A percentile compares a stretch with the other conserved stretches of the same genome.
phyloP scores from a whole-genome alignment of 495 filamentous ascomycete genomes.

The Melanomma pulvis-pyrius region DNA sequence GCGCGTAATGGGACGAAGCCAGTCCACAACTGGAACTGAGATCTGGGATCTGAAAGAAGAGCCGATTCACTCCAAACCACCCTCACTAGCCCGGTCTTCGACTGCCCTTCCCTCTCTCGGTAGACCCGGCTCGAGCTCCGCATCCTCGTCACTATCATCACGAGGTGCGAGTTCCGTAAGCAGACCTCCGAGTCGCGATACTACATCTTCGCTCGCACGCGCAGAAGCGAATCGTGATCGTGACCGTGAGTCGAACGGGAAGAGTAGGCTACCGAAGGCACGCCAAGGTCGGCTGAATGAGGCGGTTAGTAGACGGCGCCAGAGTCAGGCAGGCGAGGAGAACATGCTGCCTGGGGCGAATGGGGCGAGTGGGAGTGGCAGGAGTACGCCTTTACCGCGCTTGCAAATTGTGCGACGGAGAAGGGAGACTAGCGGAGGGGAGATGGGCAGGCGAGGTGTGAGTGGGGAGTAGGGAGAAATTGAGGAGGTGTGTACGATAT shows the following conservation, averaged over 20 bases:
- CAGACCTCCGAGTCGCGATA: constrained; percentile 22
- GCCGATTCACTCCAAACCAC: neutral
- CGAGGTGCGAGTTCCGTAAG: neutral
- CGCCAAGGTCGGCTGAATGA: constrained; percentile 14
- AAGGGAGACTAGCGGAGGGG: constrained; percentile 30
- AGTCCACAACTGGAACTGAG: neutral
- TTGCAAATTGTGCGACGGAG: constrained; percentile 23
- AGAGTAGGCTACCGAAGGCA: constrained; percentile 23
- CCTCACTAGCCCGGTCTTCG: neutral
- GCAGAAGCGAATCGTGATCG: neutral
- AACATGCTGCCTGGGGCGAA: neutral
- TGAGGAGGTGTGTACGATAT: neutral
- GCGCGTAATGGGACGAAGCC: constrained; percentile 1
- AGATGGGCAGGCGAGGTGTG: constrained; percentile 1
- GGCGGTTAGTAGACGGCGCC: neutral
- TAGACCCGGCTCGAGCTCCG: neutral
- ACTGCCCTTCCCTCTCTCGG: neutral
- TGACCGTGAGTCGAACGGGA: neutral
- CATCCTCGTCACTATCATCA: neutral
- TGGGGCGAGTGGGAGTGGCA: neutral
- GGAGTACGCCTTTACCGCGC: constrained; percentile 19
- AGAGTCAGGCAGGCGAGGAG: constrained; percentile 13
- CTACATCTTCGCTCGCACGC: neutral
- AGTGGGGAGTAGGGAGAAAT: neutral
- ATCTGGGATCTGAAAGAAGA: constrained; percentile 10